These are phyloP conservation scores for Dendrobium catenatum DNA, from an alignment of 106 monocot genomes.

Conservation along the genomic window DNA sequence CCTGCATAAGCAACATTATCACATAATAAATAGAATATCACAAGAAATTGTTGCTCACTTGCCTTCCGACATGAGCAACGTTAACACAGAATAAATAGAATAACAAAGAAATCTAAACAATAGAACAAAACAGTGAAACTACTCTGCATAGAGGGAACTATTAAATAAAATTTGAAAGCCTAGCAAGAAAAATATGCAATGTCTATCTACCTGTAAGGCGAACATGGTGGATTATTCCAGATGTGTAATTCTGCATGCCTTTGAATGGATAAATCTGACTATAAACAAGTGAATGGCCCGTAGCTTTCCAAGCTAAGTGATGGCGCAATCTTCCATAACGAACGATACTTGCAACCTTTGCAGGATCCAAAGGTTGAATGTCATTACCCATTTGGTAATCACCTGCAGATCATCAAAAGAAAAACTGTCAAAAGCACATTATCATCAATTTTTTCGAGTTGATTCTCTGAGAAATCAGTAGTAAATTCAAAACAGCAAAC, in stretches of 20 bases:
- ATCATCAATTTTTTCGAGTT: neutral
- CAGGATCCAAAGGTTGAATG: constrained; percentile 57
- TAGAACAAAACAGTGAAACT: neutral
- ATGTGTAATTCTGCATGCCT: constrained; percentile 75
- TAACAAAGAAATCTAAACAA: neutral
- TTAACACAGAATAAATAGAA: neutral
- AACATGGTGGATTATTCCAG: constrained; percentile 94
- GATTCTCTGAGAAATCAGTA: neutral
- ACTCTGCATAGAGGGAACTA: neutral
- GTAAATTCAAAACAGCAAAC: neutral
- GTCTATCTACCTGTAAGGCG: constrained; percentile 48
- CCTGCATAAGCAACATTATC: neutral
- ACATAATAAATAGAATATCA: neutral
- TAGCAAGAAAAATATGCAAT: neutral
- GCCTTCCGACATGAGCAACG: neutral
- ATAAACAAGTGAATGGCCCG: constrained; percentile 68
- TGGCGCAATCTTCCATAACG: constrained; percentile 28
- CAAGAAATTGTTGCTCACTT: neutral
- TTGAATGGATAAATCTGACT: constrained; percentile 77
- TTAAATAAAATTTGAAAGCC: neutral
- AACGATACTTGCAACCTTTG: constrained; percentile 40
- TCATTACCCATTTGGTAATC: constrained; percentile 70
- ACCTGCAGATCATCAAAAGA: constrained; percentile 25
- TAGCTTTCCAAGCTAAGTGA: constrained; percentile 23
- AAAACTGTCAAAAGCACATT: neutral